phyloP scores from a whole-genome alignment of 768 basidiomycete genomes.

The Podaxis sp. region DNA sequence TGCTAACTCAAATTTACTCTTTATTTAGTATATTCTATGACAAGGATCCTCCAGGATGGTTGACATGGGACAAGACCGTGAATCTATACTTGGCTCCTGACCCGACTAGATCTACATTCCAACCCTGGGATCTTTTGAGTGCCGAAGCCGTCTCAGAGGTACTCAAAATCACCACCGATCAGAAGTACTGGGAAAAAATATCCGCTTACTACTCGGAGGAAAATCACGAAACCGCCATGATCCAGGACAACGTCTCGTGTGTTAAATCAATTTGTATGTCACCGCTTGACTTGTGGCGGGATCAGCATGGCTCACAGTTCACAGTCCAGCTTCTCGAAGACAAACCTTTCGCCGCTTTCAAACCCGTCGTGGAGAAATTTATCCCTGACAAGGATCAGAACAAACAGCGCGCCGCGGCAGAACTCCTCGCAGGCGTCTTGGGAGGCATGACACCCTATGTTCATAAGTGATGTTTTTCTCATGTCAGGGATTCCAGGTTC shows the following conservation, averaged over 20 bases:
- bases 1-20: slow-evolving; percentile 4
- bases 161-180: slow-evolving; percentile 38
- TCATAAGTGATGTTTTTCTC: not conserved
- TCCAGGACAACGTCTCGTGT: slow-evolving; percentile 65
- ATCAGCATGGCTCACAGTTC: slow-evolving; percentile 9
- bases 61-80: slow-evolving; percentile 52
- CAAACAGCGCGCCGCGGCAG: slow-evolving; percentile 85
- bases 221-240: slow-evolving; percentile 59
- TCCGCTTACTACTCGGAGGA: slow-evolving; percentile 74
- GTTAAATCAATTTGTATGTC: slow-evolving; percentile 72
- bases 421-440: slow-evolving; percentile 72
- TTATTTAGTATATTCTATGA: slow-evolving; percentile 47
- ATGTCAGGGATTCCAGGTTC: slow-evolving; percentile 44
- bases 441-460: slow-evolving; percentile 35
- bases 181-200: slow-evolving; percentile 65
- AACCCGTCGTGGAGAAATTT: slow-evolving; percentile 58
- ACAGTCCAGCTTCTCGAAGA: slow-evolving; percentile 78
- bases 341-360: slow-evolving; percentile 59
- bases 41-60: slow-evolving; percentile 59
- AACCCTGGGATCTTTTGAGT: slow-evolving; percentile 56
- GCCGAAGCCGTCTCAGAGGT: slow-evolving; percentile 45
- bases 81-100: slow-evolving; percentile 46
- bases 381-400: slow-evolving; percentile 72
- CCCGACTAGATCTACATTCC: slow-evolving; percentile 43
- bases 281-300: not conserved